Evolutionary conservation across 192 early-diverging fungal genomes (phyloP).

Genomic region (Dissophora ornata): DNA sequence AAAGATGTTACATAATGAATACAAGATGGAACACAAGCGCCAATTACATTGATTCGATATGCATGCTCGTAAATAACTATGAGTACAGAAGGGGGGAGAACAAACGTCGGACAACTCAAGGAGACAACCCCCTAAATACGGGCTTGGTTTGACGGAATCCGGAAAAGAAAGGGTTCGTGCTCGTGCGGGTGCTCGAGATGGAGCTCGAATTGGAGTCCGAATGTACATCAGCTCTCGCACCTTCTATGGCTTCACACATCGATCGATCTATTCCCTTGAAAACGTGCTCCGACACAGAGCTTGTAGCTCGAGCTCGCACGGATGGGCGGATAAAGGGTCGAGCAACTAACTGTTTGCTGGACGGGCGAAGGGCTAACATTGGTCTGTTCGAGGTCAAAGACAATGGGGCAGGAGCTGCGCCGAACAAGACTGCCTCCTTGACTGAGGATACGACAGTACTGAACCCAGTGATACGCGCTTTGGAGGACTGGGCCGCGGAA

Average conservation of each 20-base stretch:
- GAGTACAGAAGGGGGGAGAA: not conserved
- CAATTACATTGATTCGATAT: no score
- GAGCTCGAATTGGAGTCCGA: not conserved
- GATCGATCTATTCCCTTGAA: not conserved
- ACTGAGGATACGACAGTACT: not conserved
- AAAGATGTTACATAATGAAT: no score
- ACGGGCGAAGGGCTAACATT: not conserved
- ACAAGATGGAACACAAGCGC: no score
- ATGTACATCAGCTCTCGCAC: no score
- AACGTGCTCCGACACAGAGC: not conserved
- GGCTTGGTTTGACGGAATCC: slow-evolving; percentile 23
- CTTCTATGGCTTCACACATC: no score
- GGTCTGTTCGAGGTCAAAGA: not conserved
- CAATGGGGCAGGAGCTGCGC: not conserved
- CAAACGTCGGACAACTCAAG: not conserved
- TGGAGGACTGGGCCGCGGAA: no score
- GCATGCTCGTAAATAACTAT: no score
- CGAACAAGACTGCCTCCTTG: not conserved
- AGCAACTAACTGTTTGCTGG: not conserved
- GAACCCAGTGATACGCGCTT: not conserved
- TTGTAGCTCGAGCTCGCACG: not conserved
- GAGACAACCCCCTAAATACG: not conserved
- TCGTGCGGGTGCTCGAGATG: not conserved
- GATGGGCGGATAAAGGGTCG: not conserved
- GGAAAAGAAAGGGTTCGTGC: slow-evolving; percentile 6